A percentile compares a stretch with the other conserved stretches of the same genome.
These are phyloP conservation scores for Cyberlindnera maritima DNA, from an alignment of 805 yeast genomes.

Conservation along the genomic window DNA sequence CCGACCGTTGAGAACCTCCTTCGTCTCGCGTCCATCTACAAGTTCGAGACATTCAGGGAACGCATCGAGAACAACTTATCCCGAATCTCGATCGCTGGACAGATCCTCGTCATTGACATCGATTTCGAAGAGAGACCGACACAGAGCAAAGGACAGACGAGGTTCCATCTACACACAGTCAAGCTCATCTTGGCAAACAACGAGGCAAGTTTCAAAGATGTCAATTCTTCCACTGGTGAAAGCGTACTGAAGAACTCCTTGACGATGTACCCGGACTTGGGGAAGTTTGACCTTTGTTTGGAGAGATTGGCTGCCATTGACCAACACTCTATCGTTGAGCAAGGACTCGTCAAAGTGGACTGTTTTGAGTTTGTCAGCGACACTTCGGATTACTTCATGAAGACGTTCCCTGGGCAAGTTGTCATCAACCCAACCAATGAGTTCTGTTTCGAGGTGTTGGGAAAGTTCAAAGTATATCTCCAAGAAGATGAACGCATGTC, in stretches of 20 bases:
- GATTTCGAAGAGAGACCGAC: slow-evolving; percentile 19
- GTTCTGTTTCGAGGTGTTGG: slow-evolving; percentile 15
- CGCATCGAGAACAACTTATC: slow-evolving; percentile 14
- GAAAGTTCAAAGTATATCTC: slow-evolving; percentile 11
- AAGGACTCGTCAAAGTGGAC: slow-evolving; percentile 15
- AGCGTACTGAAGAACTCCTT: slow-evolving; percentile 19
- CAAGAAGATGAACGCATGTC: slow-evolving; percentile 19
- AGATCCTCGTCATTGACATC: slow-evolving; percentile 28
- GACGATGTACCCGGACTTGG: slow-evolving; percentile 14
- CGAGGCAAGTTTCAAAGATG: slow-evolving; percentile 22
- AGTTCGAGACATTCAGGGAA: slow-evolving; percentile 28
- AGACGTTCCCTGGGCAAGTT: slow-evolving; percentile 10
- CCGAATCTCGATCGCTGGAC: slow-evolving; percentile 28
- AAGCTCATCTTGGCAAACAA: slow-evolving; percentile 27
- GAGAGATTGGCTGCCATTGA: slow-evolving; percentile 23
- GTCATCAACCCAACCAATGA: slow-evolving; percentile 21
- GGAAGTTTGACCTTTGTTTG: slow-evolving; percentile 20
- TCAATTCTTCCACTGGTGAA: slow-evolving; percentile 12
- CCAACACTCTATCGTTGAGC: slow-evolving; percentile 20
- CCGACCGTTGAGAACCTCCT: slow-evolving; percentile 26
- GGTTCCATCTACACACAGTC: slow-evolving; percentile 16
- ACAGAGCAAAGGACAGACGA: slow-evolving; percentile 12
- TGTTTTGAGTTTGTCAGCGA: slow-evolving; percentile 21
- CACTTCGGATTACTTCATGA: slow-evolving; percentile 5
- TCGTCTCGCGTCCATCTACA: slow-evolving; percentile 26